These are phyloP conservation scores for Vaccinium vitisidaea DNA, from an alignment of 148 eudicot species.

Conservation along the genomic window DNA sequence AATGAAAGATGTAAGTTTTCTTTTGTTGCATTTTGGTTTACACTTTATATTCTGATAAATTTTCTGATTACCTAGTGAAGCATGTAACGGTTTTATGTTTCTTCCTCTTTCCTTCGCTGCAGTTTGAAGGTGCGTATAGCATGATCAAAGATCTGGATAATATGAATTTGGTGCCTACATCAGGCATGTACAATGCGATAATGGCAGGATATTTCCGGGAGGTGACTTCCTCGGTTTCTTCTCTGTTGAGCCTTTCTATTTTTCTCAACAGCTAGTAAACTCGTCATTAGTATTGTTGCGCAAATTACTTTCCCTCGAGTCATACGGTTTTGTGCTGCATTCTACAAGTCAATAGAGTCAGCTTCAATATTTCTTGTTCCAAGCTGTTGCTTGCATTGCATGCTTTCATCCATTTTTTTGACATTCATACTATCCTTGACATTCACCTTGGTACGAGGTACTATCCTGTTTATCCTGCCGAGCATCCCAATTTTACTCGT, in stretches of 20 bases:
- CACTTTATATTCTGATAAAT: neutral
- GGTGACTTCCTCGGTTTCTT: slow-evolving; percentile 38
- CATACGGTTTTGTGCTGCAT: slow-evolving; percentile 3
- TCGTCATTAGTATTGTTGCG: neutral
- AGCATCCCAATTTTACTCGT: neutral
- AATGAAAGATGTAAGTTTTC: slow-evolving; percentile 87
- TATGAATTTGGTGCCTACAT: slow-evolving; percentile 44
- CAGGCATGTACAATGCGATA: slow-evolving; percentile 72
- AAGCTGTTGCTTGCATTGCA: neutral
- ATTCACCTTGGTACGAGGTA: neutral
- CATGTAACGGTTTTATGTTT: neutral
- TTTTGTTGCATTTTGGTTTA: slow-evolving; percentile 8
- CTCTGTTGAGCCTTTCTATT: neutral
- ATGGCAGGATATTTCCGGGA: slow-evolving; percentile 76
- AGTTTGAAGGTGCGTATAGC: slow-evolving; percentile 75
- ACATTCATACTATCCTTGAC: neutral
- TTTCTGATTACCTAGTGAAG: neutral
- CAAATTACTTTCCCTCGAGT: neutral
- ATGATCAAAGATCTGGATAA: slow-evolving; percentile 53
- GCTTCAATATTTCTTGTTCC: neutral
- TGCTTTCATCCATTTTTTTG: neutral
- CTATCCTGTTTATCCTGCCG: neutral
- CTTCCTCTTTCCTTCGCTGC: slow-evolving; percentile 23
- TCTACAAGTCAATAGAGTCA: neutral
- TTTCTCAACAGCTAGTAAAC: neutral